phyloP scores from a whole-genome alignment of 2,329 filamentous ascomycete species.

The Talaromyces sp. region DNA sequence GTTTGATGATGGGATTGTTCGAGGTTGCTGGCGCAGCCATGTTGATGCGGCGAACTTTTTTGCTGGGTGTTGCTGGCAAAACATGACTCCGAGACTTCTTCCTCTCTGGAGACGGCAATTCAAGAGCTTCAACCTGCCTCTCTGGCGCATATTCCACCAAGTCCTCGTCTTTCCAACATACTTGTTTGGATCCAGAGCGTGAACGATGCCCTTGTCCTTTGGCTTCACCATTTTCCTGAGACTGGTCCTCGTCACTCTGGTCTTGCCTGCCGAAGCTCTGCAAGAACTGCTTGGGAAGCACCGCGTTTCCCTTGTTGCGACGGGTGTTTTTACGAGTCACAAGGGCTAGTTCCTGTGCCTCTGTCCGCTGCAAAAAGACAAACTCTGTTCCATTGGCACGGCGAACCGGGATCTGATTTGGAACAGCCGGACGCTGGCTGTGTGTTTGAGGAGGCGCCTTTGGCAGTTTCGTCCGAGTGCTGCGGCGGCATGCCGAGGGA shows the following conservation, averaged over 20 bases:
- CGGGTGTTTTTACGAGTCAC: conserved; percentile 39
- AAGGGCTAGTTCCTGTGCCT: conserved; percentile 37
- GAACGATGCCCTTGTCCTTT: background rate
- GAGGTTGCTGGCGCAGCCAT: background rate
- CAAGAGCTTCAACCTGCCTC: background rate
- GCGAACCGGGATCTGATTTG: conserved; percentile 37
- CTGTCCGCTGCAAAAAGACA: conserved; percentile 36
- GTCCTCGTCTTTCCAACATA: conserved; percentile 32
- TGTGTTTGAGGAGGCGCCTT: conserved; percentile 14
- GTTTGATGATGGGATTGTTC: conserved; percentile 1
- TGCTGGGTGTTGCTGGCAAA: conserved; percentile 10
- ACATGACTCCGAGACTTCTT: conserved; percentile 12
- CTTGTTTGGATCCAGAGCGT: conserved; percentile 22
- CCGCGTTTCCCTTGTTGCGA: conserved; percentile 34
- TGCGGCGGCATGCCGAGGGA: conserved; percentile 30
- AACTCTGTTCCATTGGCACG: conserved; percentile 42
- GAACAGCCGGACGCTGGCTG: conserved; percentile 22
- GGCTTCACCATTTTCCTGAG: background rate
- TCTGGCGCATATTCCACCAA: conserved; percentile 25
- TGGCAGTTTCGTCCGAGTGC: conserved; percentile 25
- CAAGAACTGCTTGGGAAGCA: conserved; percentile 27
- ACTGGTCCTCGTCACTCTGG: background rate
- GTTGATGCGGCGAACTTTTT: conserved; percentile 10
- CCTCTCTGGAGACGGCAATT: conserved; percentile 11
- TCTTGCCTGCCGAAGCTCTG: conserved; percentile 19